Percentiles rank a stretch among this genome's conserved stretches.
These are phyloP conservation scores for Lichtheimia hyalospora DNA, from an alignment of 371 early-diverging fungal species.

Conservation along the genomic window DNA sequence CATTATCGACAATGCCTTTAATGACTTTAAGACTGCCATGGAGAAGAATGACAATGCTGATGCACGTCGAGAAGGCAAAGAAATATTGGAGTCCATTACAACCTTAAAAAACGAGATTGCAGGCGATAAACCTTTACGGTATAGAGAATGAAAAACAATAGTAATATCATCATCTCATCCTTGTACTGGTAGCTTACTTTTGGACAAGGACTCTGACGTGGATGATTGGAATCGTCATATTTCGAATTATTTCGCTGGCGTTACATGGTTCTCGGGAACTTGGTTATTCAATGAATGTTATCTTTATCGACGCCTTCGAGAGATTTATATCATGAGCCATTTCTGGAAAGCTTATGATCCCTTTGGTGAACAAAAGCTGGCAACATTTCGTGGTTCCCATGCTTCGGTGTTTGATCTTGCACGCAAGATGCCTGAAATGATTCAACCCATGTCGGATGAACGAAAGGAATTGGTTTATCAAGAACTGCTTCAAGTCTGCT, in stretches of 20 bases:
- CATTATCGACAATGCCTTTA: constrained; percentile 76
- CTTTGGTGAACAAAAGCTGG: constrained; percentile 71
- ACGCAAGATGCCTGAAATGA: constrained; percentile 45
- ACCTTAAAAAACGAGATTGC: constrained; percentile 70
- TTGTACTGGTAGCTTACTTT: constrained; percentile 42
- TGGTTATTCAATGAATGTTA: constrained; percentile 86
- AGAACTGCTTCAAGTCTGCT: constrained; percentile 71
- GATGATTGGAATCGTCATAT: constrained; percentile 66
- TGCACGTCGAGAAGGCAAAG: constrained; percentile 61
- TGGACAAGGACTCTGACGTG: constrained; percentile 60
- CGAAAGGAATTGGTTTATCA: constrained; percentile 55
- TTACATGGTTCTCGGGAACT: constrained; percentile 71
- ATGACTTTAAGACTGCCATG: constrained; percentile 56
- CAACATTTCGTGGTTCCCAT: constrained; percentile 66
- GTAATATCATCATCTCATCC: not conserved
- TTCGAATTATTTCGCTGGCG: constrained; percentile 43
- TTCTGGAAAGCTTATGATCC: constrained; percentile 74
- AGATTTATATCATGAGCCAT: constrained; percentile 54
- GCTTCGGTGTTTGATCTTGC: constrained; percentile 67
- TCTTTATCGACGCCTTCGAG: constrained; percentile 76
- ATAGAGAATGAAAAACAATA: constrained; percentile 6
- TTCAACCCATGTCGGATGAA: constrained; percentile 36
- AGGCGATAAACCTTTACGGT: constrained; percentile 63
- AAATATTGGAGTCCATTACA: constrained; percentile 58
- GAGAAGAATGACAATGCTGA: constrained; percentile 20